A percentile compares a stretch with the other conserved stretches of the same genome.
Conservation (phyloP, 2,329 filamentous ascomycete species). For the Neofusicoccum kwambonambiense region DNA sequence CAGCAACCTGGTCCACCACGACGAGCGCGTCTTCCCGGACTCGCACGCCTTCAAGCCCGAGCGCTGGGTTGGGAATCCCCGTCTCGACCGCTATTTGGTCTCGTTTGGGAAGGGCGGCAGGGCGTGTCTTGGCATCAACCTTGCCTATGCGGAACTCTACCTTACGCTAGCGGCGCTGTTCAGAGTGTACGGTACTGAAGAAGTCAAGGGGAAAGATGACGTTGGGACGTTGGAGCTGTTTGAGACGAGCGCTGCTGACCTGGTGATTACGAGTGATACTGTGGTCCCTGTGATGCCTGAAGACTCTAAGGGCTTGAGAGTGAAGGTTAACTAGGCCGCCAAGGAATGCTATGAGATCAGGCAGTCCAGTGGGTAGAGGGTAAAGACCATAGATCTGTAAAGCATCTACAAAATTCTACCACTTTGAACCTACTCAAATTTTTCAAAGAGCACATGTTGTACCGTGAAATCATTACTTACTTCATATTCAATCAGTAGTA, state of each 20-base stretch:
- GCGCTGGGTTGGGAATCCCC: conserved; percentile 29
- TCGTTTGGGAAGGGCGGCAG: conserved; percentile 33
- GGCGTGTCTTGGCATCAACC: conserved; percentile 33
- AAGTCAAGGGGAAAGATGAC: conserved; percentile 52
- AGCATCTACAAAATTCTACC: too few relatives aligned
- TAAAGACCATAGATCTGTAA: too few relatives aligned
- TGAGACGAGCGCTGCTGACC: neutral
- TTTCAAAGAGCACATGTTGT: too few relatives aligned
- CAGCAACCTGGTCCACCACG: conserved; percentile 26
- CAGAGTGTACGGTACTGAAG: conserved; percentile 32
- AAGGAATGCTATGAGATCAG: too few relatives aligned
- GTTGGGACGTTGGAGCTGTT: neutral
- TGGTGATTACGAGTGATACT: neutral
- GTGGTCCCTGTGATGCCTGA: neutral
- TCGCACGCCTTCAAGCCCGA: conserved; percentile 30
- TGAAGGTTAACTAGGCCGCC: neutral
- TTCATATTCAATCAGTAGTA: too few relatives aligned
- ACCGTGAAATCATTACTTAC: too few relatives aligned
- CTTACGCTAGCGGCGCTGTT: neutral
- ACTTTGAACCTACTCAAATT: too few relatives aligned
- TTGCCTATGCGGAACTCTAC: conserved; percentile 1
- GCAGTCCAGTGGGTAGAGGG: too few relatives aligned
- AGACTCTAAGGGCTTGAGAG: neutral
- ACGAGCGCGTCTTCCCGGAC: conserved; percentile 34
- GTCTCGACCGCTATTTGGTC: conserved; percentile 29